Evolutionary conservation across 2,329 filamentous ascomycete species (phyloP).

Genomic region (Chaetomium olivaceum): DNA sequence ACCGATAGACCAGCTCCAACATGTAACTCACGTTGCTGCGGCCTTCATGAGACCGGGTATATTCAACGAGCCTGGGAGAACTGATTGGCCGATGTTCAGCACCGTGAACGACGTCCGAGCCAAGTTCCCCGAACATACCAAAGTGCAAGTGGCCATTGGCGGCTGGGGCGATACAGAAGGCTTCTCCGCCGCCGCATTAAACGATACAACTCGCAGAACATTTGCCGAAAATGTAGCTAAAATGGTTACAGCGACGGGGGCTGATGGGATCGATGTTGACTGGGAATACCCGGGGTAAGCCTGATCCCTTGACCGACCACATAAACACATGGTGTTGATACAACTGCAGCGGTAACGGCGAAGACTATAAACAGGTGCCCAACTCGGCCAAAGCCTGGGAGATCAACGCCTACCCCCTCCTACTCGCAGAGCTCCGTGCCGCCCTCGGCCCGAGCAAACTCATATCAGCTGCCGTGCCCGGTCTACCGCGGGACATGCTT

Average conservation of each 20-base stretch:
- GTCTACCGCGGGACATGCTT: constrained; percentile 63
- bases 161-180: constrained; percentile 71
- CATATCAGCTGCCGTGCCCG: constrained; percentile 68
- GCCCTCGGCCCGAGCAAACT: constrained; percentile 59
- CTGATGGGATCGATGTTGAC: constrained; percentile 68
- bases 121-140: constrained; percentile 54
- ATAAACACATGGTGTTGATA: neutral
- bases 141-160: constrained; percentile 70
- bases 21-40: constrained; percentile 59
- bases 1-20: constrained; percentile 38
- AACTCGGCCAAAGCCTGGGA: constrained; percentile 61
- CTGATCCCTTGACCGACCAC: too few species aligned
- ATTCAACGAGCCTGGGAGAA: constrained; percentile 49
- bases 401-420: constrained; percentile 61
- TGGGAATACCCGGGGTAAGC: constrained; percentile 57
- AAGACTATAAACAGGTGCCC: constrained; percentile 64
- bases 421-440: constrained; percentile 59
- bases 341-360: constrained; percentile 57
- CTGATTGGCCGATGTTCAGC: constrained; percentile 55
- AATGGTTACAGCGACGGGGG: constrained; percentile 62
- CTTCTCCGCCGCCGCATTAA: constrained; percentile 59
- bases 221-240: constrained; percentile 66
- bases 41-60: constrained; percentile 57
- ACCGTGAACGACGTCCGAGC: constrained; percentile 49
- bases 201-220: constrained; percentile 50